These are phyloP conservation scores for Claviceps sp. DNA, from an alignment of 2,329 filamentous ascomycete genomes.

Conservation along the genomic window DNA sequence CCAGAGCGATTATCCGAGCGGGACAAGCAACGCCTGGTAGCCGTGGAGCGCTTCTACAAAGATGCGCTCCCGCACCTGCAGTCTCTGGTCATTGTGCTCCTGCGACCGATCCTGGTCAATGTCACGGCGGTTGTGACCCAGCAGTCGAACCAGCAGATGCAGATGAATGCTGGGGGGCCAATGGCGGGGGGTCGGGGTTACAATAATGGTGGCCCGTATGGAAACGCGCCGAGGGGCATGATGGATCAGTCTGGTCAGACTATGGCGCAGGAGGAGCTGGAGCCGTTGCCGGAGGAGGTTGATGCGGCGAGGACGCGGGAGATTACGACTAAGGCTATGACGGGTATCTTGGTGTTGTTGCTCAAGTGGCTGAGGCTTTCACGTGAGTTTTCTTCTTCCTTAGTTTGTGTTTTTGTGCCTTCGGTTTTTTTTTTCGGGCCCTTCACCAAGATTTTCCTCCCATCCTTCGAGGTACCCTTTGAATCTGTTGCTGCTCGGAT, in stretches of 20 bases:
- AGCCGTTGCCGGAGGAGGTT: slow-evolving; percentile 56
- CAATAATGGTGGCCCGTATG: slow-evolving; percentile 20
- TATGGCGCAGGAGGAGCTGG: slow-evolving; percentile 25
- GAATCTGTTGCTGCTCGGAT: too few species aligned
- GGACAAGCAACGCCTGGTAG: slow-evolving; percentile 50
- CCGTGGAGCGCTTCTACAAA: slow-evolving; percentile 71
- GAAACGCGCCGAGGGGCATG: slow-evolving; percentile 17
- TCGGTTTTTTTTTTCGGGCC: too few species aligned
- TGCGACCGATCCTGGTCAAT: slow-evolving; percentile 78
- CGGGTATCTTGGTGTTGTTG: slow-evolving; percentile 74
- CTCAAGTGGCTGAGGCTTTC: slow-evolving; percentile 95
- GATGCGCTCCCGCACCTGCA: slow-evolving; percentile 74
- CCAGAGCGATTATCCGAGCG: slow-evolving; percentile 34
- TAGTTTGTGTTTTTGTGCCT: not conserved
- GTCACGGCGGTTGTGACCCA: slow-evolving; percentile 71
- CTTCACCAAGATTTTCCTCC: not conserved
- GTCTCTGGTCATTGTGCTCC: slow-evolving; percentile 80
- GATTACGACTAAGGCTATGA: slow-evolving; percentile 81
- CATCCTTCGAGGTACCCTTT: not conserved
- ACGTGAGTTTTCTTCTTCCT: slow-evolving; percentile 42
- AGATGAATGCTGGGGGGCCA: slow-evolving; percentile 17
- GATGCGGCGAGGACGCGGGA: slow-evolving; percentile 73
- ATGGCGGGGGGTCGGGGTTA: slow-evolving; percentile 12
- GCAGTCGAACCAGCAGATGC: slow-evolving; percentile 30
- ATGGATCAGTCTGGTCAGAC: slow-evolving; percentile 20